Evolutionary conservation across 352 stramenopile species (phyloP).

Genomic region (Globisporangium parvum): DNA sequence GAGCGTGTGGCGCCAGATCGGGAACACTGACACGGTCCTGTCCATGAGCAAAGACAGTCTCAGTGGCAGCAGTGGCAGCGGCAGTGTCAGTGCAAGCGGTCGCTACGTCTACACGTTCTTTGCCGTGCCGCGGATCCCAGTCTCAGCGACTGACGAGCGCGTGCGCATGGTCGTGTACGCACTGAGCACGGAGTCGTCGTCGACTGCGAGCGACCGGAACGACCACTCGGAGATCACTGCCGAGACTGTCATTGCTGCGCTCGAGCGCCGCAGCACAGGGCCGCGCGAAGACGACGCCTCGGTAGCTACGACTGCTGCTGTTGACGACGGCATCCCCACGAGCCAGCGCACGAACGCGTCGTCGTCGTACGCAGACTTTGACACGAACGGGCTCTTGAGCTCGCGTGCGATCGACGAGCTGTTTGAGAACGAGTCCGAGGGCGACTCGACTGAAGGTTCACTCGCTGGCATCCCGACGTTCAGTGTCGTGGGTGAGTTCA

Average conservation of each 20-base stretch:
- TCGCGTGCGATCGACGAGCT: slow-evolving; percentile 70
- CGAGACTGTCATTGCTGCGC: slow-evolving; percentile 56
- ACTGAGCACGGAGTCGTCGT: slow-evolving; percentile 24
- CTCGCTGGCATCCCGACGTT: slow-evolving; percentile 22
- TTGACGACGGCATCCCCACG: neutral
- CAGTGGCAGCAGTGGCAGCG: slow-evolving; percentile 5
- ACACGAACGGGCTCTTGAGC: slow-evolving; percentile 19
- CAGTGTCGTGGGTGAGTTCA: slow-evolving; percentile 76
- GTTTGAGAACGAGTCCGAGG: slow-evolving; percentile 74
- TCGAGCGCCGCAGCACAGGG: slow-evolving; percentile 52
- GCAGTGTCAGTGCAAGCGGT: slow-evolving; percentile 18
- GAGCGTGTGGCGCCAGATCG: slow-evolving; percentile 64
- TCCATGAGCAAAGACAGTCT: slow-evolving; percentile 42
- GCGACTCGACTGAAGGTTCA: slow-evolving; percentile 35
- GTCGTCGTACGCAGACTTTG: slow-evolving; percentile 34
- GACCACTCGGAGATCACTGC: slow-evolving; percentile 77
- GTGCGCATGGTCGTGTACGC: slow-evolving; percentile 77
- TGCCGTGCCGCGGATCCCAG: slow-evolving; percentile 69
- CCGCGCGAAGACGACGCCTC: slow-evolving; percentile 23
- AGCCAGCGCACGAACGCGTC: slow-evolving; percentile 48
- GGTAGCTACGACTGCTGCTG: slow-evolving; percentile 5
- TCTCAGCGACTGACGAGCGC: slow-evolving; percentile 50
- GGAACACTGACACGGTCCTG: slow-evolving; percentile 77
- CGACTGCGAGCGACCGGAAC: slow-evolving; percentile 30
- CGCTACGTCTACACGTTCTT: slow-evolving; percentile 79